Base-by-base conservation (phyloP, 1,284 basidiomycete genomes). In the Cryptococcus sp. region DNA sequence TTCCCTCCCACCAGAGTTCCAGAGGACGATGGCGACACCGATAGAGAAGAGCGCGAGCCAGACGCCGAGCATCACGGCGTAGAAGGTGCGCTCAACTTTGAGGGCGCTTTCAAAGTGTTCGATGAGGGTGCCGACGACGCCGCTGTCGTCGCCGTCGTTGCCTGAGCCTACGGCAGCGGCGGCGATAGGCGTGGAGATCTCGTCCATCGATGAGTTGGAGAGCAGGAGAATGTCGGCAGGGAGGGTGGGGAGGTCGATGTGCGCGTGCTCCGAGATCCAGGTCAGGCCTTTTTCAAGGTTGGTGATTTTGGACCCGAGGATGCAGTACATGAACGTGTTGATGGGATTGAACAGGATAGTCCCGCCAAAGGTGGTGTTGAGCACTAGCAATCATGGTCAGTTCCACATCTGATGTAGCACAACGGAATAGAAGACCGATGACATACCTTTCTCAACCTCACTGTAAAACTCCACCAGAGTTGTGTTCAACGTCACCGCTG, bases 261-360 rank as follows among this genome's bases (percentile, higher is more conserved):
- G 79, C 39, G 94, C 85, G 73, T 95, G 92, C 62, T 92, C 80
- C 66, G 94, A 87, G 59, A 98, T 80, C 83, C 95, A 98, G 0
- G 91, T 96, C 49, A 98, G 80, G 8, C 89, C 93, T 20, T 85
- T 82, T 75, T 94, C 89, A 65, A 98, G 82, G 7, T 86, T 88
- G 55, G 85, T 80, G 48, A 98, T 86, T 73, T 98, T 98, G 58
- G 83, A 83, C 5, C 94, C 93, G 62, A 98, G 82, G 66, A 97
- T 82, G 73, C 95, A 98, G 66, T 81, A 83, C 65, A 95, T 80
- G 70, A 97, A 96, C 54, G 88, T 89, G 66, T 88, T 87, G n/a
- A 89, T 83, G 0, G 91, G 89, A 11, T 80, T 74, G 68, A 88
- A 86, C 36, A 96, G 83, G 59, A 92, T 82, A 1, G 91, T 94